Conservation (phyloP, 371 early-diverging fungal genomes). For the Batrachochytrium dendrobatidis region DNA sequence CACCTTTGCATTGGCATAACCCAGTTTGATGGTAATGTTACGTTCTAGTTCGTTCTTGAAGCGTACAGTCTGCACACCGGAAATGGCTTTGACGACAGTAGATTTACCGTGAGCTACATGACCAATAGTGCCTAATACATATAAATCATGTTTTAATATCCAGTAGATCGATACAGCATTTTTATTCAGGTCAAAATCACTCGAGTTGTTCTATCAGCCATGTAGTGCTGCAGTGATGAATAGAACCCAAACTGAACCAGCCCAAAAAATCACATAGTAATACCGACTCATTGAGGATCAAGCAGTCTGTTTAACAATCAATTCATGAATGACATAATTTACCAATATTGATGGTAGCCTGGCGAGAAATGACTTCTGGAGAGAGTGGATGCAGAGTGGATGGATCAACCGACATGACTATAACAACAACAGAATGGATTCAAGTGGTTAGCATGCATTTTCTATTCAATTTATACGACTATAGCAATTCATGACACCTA, state of each 20-base stretch:
- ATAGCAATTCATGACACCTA: neutral
- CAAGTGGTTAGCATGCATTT: no score
- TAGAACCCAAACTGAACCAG: conserved; percentile 3
- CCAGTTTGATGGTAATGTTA: conserved; percentile 99
- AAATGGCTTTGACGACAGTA: conserved; percentile 99
- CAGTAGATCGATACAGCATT: no score
- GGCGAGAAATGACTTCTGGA: conserved; percentile 90
- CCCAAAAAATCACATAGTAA: neutral
- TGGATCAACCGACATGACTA: conserved; percentile 22
- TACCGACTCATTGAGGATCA: no score
- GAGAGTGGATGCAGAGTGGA: conserved; percentile 63
- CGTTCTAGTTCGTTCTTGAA: conserved; percentile 99
- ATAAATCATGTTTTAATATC: no score
- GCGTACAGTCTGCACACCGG: conserved; percentile 98
- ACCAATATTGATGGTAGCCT: conserved; percentile 99
- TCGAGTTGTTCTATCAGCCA: no score
- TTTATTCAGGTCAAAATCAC: no score
- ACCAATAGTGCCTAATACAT: conserved; percentile 92
- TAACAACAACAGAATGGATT: no score
- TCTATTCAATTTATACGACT: no score
- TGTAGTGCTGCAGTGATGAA: no score
- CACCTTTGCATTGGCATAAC: conserved; percentile 99
- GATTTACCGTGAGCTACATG: conserved; percentile 99
- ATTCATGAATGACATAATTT: no score
- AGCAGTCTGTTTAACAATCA: no score